A percentile compares a stretch with the other conserved stretches of the same genome.
phyloP scores from a whole-genome alignment of 2,329 filamentous ascomycete species.

The Pseudogymnoascus sp. region DNA sequence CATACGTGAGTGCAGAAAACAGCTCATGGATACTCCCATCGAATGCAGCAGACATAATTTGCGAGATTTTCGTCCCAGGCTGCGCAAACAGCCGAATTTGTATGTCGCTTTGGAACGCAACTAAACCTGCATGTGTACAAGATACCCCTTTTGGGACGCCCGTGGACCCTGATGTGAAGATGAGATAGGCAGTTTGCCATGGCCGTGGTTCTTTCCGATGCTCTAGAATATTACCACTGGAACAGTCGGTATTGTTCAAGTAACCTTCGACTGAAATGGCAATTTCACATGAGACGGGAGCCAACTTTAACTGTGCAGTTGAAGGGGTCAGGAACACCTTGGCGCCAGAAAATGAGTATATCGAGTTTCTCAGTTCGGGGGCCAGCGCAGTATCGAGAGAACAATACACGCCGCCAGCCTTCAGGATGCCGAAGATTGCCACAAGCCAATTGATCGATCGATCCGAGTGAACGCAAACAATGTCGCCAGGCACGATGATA shows the following conservation, averaged over 20 bases:
- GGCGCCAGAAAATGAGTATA: conserved; percentile 21
- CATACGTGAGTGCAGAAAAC: conserved; percentile 11
- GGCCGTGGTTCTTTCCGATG: background rate
- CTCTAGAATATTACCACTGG: too few species aligned
- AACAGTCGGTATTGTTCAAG: too few species aligned
- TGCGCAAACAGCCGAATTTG: conserved; percentile 29
- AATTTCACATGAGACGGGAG: background rate
- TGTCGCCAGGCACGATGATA: conserved; percentile 31
- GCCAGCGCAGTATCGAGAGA: conserved; percentile 25
- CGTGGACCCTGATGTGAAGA: conserved; percentile 39
- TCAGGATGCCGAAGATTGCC: conserved; percentile 29
- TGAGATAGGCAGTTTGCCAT: conserved; percentile 30
- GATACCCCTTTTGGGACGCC: conserved; percentile 37
- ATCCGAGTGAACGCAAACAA: conserved; percentile 36
- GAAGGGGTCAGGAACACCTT: conserved; percentile 23
- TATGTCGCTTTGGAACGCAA: conserved; percentile 30
- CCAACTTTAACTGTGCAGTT: background rate
- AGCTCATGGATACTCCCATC: conserved; percentile 36
- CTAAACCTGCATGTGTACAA: conserved; percentile 29
- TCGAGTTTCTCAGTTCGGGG: conserved; percentile 16
- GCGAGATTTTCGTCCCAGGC: conserved; percentile 31
- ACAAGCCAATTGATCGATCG: conserved; percentile 39
- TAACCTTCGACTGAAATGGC: too few species aligned
- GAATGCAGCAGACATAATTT: conserved; percentile 37
- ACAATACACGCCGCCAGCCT: conserved; percentile 28